Evolutionary conservation across 257 asterid species (phyloP).

Genomic region (Striga asiatica): DNA sequence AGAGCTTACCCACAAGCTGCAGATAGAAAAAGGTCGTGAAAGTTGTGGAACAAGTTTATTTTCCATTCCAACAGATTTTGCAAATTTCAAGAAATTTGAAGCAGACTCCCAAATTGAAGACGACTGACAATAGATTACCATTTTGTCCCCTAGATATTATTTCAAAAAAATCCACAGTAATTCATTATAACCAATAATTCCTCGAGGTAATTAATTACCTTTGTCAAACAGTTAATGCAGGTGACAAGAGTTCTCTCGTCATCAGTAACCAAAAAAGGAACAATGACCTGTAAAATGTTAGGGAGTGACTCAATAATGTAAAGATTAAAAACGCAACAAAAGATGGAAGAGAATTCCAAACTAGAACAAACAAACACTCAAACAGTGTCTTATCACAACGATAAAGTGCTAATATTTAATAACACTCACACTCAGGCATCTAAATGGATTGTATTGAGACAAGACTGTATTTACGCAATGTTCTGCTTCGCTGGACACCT

Average conservation of each 20-base stretch:
- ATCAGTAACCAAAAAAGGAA: constrained; percentile 88
- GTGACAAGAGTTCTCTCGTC: constrained; percentile 96
- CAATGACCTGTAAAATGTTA: constrained; percentile 61
- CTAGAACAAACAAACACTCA: not conserved
- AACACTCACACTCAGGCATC: constrained; percentile 83
- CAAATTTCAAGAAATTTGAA: too few species aligned
- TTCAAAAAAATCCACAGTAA: too few species aligned
- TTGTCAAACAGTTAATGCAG: constrained; percentile 93
- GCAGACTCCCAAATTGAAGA: too few species aligned
- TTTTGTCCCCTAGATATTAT: too few species aligned
- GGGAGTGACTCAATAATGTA: too few species aligned
- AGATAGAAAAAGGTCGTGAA: constrained; percentile 15
- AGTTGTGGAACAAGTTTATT: too few species aligned
- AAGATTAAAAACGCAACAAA: constrained; percentile 3
- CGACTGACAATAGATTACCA: too few species aligned
- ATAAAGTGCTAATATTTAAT: not conserved
- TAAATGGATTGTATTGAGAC: constrained; percentile 75
- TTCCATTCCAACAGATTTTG: too few species aligned
- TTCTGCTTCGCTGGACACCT: constrained; percentile 88
- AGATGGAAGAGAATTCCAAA: not conserved
- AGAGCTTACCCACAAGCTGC: constrained; percentile 92
- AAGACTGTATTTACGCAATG: constrained; percentile 76
- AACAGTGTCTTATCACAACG: too few species aligned
- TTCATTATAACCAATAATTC: too few species aligned
- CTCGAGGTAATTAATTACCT: constrained; percentile 45